Evolutionary conservation across 805 yeast species (phyloP).

Genomic region (Zygosaccharomyces gambellarensis): DNA sequence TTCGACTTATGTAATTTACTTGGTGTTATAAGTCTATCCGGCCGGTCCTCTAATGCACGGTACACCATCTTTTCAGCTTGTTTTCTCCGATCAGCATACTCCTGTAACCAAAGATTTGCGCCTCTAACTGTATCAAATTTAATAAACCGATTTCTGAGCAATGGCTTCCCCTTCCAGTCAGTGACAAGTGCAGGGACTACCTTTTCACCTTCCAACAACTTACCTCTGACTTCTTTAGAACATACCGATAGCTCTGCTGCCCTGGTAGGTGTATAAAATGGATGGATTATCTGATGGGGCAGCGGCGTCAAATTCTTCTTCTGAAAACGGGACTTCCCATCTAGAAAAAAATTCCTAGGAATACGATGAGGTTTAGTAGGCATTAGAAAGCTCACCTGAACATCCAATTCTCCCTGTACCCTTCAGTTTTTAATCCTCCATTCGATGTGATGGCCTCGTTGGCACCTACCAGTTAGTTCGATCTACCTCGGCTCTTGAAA

Average conservation of each 20-base stretch:
- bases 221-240: slow-evolving; percentile 17
- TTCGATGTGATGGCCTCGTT: neutral
- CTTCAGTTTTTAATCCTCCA: neutral
- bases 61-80: neutral
- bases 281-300: slow-evolving; percentile 22
- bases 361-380: neutral
- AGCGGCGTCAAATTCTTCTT: slow-evolving; percentile 5
- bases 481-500: neutral
- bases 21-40: slow-evolving; percentile 9
- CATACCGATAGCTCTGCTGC: slow-evolving; percentile 26
- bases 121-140: slow-evolving; percentile 16
- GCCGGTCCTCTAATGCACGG: slow-evolving; percentile 4
- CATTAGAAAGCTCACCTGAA: neutral
- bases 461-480: neutral
- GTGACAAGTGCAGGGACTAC: slow-evolving; percentile 18
- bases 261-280: slow-evolving; percentile 25
- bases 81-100: slow-evolving; percentile 4
- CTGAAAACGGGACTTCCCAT: slow-evolving; percentile 1
- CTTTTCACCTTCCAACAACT: slow-evolving; percentile 19
- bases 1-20: slow-evolving; percentile 12
- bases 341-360: neutral
- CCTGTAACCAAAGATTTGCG: slow-evolving; percentile 21
- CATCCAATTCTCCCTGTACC: neutral
- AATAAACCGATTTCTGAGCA: slow-evolving; percentile 11
- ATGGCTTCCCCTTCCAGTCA: slow-evolving; percentile 6